Conservation (phyloP, 768 basidiomycete genomes). For the Chalciporus sphaerocephalus region DNA sequence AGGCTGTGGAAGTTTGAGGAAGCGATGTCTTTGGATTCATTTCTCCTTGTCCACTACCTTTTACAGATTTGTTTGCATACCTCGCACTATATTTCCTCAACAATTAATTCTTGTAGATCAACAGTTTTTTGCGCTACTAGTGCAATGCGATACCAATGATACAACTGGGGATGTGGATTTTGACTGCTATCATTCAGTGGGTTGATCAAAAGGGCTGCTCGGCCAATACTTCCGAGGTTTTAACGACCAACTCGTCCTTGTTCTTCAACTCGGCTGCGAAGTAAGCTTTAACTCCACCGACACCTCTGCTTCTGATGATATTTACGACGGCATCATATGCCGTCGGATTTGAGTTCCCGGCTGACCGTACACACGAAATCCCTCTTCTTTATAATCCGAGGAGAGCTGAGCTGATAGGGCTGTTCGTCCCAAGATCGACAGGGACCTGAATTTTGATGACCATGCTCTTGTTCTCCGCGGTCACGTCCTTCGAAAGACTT, state of each 20-base stretch:
- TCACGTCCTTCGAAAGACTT: slow-evolving; percentile 21
- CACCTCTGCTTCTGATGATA: slow-evolving; percentile 40
- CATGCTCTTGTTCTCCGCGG: slow-evolving; percentile 35
- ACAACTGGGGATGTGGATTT: neutral
- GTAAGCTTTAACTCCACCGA: slow-evolving; percentile 47
- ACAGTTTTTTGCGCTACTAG: neutral
- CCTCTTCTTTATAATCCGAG: slow-evolving; percentile 43
- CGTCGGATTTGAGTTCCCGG: slow-evolving; percentile 26
- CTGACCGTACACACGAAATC: slow-evolving; percentile 46
- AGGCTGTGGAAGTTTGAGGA: neutral
- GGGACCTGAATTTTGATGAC: slow-evolving; percentile 56
- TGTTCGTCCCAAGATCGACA: slow-evolving; percentile 8
- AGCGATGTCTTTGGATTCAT: neutral
- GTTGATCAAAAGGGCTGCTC: slow-evolving; percentile 48
- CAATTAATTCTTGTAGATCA: neutral
- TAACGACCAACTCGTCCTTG: slow-evolving; percentile 45
- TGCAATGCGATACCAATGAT: neutral
- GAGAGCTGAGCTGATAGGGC: slow-evolving; percentile 1
- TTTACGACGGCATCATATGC: slow-evolving; percentile 41
- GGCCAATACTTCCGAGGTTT: slow-evolving; percentile 48
- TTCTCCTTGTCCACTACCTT: neutral
- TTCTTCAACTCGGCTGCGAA: slow-evolving; percentile 50
- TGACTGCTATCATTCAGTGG: neutral
- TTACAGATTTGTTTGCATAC: neutral
- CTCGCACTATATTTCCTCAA: neutral